phyloP scores from a whole-genome alignment of 768 basidiomycete genomes.

The Austroboletus eburneus region DNA sequence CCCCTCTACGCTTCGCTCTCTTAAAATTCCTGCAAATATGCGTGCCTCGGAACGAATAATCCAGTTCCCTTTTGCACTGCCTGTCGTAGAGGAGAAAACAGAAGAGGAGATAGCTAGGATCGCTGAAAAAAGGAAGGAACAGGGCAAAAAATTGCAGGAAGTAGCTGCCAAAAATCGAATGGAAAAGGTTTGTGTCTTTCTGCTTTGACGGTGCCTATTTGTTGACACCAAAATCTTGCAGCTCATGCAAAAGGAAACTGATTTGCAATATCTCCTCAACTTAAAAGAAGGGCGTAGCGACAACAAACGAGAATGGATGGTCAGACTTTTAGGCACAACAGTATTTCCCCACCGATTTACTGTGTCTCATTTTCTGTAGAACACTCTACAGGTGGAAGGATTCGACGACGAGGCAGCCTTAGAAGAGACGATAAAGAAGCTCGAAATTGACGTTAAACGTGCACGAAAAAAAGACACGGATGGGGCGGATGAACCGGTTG shows the following conservation, averaged over 20 bases:
- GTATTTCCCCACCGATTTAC: neutral
- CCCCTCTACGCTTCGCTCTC: conserved; percentile 51
- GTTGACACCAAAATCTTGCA: conserved; percentile 24
- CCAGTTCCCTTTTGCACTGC: conserved; percentile 78
- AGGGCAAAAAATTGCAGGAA: conserved; percentile 86
- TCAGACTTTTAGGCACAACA: conserved; percentile 27
- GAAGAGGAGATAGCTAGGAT: conserved; percentile 83
- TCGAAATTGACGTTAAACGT: conserved; percentile 73
- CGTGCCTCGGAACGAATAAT: conserved; percentile 66
- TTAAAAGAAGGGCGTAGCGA: conserved; percentile 59
- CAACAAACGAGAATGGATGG: conserved; percentile 74
- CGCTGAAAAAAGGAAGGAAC: conserved; percentile 78
- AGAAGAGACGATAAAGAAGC: conserved; percentile 80
- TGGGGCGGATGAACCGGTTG: conserved; percentile 60
- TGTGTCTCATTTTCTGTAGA: conserved; percentile 33
- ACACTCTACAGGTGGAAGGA: conserved; percentile 60
- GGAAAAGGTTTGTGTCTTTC: conserved; percentile 72
- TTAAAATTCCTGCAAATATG: conserved; percentile 65
- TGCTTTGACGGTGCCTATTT: too few relatives aligned
- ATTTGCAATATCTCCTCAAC: conserved; percentile 59
- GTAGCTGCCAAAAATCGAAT: conserved; percentile 78
- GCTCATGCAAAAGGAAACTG: conserved; percentile 73
- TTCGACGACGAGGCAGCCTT: conserved; percentile 76
- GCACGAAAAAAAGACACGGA: conserved; percentile 78
- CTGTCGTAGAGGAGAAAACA: conserved; percentile 74